A percentile compares a stretch with the other conserved stretches of the same genome.
These are phyloP conservation scores for Apiotrichum akiyoshidainum DNA, from an alignment of 1,284 basidiomycete genomes.

Conservation along the genomic window DNA sequence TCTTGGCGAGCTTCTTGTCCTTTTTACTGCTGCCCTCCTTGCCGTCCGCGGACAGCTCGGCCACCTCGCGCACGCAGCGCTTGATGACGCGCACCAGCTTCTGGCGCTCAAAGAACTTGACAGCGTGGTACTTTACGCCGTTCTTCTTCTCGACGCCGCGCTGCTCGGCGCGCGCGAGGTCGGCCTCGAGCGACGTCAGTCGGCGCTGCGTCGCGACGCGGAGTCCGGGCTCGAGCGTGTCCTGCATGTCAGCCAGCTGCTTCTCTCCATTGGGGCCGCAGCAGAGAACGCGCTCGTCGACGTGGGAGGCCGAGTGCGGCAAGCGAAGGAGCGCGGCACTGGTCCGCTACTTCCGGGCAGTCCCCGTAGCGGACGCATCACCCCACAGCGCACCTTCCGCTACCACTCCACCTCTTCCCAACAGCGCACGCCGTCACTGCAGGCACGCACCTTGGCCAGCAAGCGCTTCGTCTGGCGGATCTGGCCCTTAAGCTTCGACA, in stretches of 20 bases:
- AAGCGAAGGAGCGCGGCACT: no score
- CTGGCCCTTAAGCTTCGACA: constrained; percentile 68
- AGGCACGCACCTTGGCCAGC: constrained; percentile 63
- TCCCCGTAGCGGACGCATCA: no score
- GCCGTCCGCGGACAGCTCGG: constrained; percentile 22
- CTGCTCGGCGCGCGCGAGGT: constrained; percentile 63
- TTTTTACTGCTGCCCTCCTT: constrained; percentile 46
- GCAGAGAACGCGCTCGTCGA: not conserved
- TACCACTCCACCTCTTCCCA: not conserved
- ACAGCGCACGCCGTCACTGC: not conserved
- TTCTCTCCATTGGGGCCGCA: not conserved
- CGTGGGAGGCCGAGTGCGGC: not conserved
- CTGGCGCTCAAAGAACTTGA: constrained; percentile 86
- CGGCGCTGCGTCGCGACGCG: constrained; percentile 72
- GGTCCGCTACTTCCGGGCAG: no score
- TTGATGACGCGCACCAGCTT: constrained; percentile 72
- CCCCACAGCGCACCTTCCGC: no score
- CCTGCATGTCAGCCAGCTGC: constrained; percentile 52
- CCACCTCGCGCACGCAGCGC: constrained; percentile 59
- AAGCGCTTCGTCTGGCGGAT: constrained; percentile 73
- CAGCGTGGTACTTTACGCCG: constrained; percentile 72
- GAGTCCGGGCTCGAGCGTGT: constrained; percentile 71
- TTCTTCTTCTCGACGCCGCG: constrained; percentile 66
- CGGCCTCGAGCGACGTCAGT: constrained; percentile 67
- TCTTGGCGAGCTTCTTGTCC: constrained; percentile 37